Base-by-base conservation (phyloP, 2,329 filamentous ascomycete species). In the Beauveria sp. region DNA sequence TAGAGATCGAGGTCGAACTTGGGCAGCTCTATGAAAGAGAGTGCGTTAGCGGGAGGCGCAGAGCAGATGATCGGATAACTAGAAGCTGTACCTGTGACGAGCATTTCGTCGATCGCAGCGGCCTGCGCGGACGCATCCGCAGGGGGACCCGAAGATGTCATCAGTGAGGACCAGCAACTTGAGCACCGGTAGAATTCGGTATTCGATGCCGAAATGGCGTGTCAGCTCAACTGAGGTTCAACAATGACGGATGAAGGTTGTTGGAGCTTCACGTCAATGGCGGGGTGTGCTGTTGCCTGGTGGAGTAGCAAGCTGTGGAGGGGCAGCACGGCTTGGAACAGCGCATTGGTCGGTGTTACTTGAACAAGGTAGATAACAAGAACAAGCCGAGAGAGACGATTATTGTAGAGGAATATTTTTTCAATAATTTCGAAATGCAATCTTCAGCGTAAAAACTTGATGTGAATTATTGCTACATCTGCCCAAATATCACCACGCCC, bases 1-100 rank as follows among this genome's bases (percentile, higher is more conserved):
- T 97, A 97, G 43, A 89, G 84, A 63, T 97, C 91, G 47, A 99
- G 83, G 69, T 97, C 94, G 67, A 97, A 88, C 71, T 93, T 96
- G 10, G 93, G 92, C 7, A 84, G 75, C 53, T 91, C 90, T 93
- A 57, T 18, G 62, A 47, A 46, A 41, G 41, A 41, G 40, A n/a
- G 16, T 52, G 46, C 43, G 62, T 67, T 43, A 67, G 62, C 62
- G 10, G 24, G 61, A 61, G 47, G 28, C 26, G 37, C 26, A 30
- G n/a, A 37, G 37, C 22, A 28, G 20, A 57, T 24, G 48, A 22
- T 22, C 16, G 26, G 26, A 40, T 22, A 46, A 1, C 24, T 18
- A 3, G 24, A 30, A 41, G 20, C 3, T 30, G 22, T 55, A 54
- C 58, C 58, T 40, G 50, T 54, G 50, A 60, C 50, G 41, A 37